Conservation (phyloP, 192 early-diverging fungal species). For the Irineochytrium annulatum region DNA sequence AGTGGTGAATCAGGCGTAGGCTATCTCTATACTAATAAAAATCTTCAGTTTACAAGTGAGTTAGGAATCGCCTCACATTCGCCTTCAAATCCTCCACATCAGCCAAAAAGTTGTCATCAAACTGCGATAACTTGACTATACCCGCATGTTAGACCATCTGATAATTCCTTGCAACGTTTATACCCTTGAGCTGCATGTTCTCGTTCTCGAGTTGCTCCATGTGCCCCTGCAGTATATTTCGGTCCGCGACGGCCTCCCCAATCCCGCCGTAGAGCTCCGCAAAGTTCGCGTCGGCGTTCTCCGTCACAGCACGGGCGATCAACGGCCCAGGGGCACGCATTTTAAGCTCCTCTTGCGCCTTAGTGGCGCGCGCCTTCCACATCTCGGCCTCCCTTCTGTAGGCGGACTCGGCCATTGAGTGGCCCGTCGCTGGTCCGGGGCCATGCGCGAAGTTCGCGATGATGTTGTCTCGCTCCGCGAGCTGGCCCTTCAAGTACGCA, state of each 20-base stretch:
- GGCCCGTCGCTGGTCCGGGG: neutral
- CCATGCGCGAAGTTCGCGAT: conserved; percentile 23
- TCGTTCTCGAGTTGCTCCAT: conserved; percentile 16
- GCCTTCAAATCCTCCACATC: conserved; percentile 36
- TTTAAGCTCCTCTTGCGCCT: conserved; percentile 28
- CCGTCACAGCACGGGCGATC: neutral
- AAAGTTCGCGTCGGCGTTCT: conserved; percentile 2
- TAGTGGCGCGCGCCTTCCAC: conserved; percentile 30
- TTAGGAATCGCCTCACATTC: conserved; percentile 12
- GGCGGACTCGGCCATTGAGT: neutral
- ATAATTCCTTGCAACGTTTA: conserved; percentile 2
- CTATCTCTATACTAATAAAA: conserved; percentile 21
- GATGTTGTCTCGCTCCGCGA: conserved; percentile 27
- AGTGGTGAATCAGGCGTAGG: conserved; percentile 30
- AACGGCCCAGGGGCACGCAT: neutral
- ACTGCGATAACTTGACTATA: conserved; percentile 22
- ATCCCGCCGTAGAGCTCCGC: conserved; percentile 7
- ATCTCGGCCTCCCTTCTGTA: conserved; percentile 24
- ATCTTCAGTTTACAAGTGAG: neutral
- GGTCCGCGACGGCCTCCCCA: conserved; percentile 13
- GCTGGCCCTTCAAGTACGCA: conserved; percentile 10
- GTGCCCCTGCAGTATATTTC: conserved; percentile 13
- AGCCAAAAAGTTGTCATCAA: conserved; percentile 25
- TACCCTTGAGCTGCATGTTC: conserved; percentile 15
- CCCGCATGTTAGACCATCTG: neutral